Conservation (phyloP, 2,329 filamentous ascomycete species). For the Didymella sp. region DNA sequence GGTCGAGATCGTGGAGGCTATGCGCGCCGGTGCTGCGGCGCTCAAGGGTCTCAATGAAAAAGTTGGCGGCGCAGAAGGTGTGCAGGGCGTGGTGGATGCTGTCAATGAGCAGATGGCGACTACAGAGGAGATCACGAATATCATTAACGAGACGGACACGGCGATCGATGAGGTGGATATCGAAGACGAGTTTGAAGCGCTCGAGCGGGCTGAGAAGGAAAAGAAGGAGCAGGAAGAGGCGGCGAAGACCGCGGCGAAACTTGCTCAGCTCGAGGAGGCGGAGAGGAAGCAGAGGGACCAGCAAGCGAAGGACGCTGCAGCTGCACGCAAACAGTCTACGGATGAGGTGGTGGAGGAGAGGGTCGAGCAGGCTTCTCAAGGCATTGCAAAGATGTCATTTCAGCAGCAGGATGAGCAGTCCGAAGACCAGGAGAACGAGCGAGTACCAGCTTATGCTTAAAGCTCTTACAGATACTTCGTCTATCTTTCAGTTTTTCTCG, state of each 20-base stretch:
- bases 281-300: constrained; percentile 41
- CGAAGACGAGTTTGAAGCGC: constrained; percentile 81
- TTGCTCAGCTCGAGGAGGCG: constrained; percentile 44
- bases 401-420: constrained; percentile 21
- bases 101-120: constrained; percentile 79
- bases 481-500: constrained; percentile 15
- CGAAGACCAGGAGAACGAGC: constrained; percentile 49
- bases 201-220: constrained; percentile 76
- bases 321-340: constrained; percentile 61
- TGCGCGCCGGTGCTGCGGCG: constrained; percentile 78
- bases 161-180: constrained; percentile 79
- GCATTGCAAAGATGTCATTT: constrained; percentile 30
- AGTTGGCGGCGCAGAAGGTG: constrained; percentile 76
- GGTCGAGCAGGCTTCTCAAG: constrained; percentile 29
- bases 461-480: background rate
- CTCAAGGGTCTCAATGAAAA: constrained; percentile 76
- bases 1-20: constrained; percentile 79
- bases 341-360: constrained; percentile 33
- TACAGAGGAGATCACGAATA: constrained; percentile 76
- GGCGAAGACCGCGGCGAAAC: constrained; percentile 59
- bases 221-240: constrained; percentile 73
- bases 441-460: constrained; percentile 26
- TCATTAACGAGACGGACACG: constrained; percentile 68
- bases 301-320: constrained; percentile 48
- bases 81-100: constrained; percentile 76